phyloP scores from a whole-genome alignment of 768 basidiomycete genomes.

The Omphalotus guepiniiformis region DNA sequence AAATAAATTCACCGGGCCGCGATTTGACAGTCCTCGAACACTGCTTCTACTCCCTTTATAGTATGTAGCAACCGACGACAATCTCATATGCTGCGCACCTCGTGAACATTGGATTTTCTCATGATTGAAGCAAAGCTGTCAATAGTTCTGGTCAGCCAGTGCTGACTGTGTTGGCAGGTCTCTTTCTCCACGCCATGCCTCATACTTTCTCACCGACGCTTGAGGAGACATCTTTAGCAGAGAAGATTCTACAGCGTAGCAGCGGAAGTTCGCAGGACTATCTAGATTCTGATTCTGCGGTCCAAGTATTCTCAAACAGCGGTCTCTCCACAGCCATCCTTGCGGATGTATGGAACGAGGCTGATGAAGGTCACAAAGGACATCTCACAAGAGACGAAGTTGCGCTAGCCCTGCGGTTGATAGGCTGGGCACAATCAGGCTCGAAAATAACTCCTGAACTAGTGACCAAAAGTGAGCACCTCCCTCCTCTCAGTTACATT shows the following conservation, averaged over 20 bases:
- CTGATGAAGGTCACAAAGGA: conserved; percentile 56
- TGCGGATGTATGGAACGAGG: conserved; percentile 60
- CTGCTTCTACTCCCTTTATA: too few relatives aligned
- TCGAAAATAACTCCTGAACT: conserved; percentile 36
- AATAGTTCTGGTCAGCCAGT: too few relatives aligned
- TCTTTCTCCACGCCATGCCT: too few relatives aligned
- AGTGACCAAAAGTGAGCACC: conserved; percentile 41
- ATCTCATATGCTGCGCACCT: too few relatives aligned
- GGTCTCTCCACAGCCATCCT: conserved; percentile 50
- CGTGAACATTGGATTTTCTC: too few relatives aligned
- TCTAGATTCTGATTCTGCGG: conserved; percentile 36
- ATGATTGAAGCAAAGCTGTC: too few relatives aligned
- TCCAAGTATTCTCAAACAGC: conserved; percentile 53
- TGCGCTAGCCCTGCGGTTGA: conserved; percentile 55
- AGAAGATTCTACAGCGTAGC: conserved; percentile 1
- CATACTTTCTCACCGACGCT: neutral
- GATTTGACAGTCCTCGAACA: too few relatives aligned
- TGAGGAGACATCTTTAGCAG: neutral
- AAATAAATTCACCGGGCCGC: too few relatives aligned
- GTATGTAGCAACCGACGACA: too few relatives aligned
- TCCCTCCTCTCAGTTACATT: neutral
- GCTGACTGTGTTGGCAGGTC: too few relatives aligned
- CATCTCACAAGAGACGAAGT: conserved; percentile 51
- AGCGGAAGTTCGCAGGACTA: neutral
- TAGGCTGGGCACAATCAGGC: conserved; percentile 61